Conservation (phyloP, 2,329 filamentous ascomycete species). For the Thielaviopsis ethacetica region DNA sequence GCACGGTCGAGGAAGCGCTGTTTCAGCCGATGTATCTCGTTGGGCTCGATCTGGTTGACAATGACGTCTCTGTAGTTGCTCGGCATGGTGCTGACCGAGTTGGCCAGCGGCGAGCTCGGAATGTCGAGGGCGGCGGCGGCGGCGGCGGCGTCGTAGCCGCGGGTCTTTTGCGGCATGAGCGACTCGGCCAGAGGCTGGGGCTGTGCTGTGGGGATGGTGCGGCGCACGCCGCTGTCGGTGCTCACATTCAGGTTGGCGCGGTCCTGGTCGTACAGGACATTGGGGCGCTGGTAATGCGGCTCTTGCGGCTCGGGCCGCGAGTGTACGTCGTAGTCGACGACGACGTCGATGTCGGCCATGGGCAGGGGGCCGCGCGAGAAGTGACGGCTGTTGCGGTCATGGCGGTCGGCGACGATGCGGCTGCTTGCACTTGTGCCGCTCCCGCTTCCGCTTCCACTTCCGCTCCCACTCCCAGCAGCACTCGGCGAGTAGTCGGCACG, state of each 20-base stretch:
- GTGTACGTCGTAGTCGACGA: neutral
- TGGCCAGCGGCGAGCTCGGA: neutral
- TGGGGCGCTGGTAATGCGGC: constrained; percentile 1
- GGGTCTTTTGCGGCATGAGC: neutral
- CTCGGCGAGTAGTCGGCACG: neutral
- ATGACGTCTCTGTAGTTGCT: neutral
- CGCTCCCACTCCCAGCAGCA: neutral
- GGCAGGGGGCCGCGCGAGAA: neutral
- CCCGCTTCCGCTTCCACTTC: neutral
- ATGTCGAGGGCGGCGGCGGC: neutral
- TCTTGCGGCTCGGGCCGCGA: neutral
- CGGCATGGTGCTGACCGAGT: neutral
- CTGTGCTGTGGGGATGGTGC: neutral
- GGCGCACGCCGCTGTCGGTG: neutral
- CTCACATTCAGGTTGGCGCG: constrained; percentile 1
- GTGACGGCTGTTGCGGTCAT: neutral
- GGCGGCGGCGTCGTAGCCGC: neutral
- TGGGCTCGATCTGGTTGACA: neutral
- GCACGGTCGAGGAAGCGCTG: neutral
- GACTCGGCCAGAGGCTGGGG: neutral
- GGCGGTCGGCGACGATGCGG: neutral
- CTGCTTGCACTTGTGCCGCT: neutral
- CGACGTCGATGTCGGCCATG: neutral
- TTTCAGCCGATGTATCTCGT: neutral
- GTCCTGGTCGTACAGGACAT: constrained; percentile 1